Evolutionary conservation across 192 early-diverging fungal species (phyloP).

Genomic region (Obelidium mucronatum): DNA sequence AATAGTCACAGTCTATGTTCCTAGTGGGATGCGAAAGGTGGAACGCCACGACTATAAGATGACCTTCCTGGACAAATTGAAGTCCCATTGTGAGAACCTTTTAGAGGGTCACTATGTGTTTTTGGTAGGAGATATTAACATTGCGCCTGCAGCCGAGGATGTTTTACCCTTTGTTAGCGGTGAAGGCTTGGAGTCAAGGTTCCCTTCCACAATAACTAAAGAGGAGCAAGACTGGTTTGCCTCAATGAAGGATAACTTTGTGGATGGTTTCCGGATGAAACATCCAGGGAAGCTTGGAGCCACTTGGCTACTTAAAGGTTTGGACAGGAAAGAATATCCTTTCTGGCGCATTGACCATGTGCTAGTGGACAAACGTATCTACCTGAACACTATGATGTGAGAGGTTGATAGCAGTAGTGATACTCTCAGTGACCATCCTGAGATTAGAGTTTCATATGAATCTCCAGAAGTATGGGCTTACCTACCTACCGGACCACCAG

Average conservation of each 20-base stretch:
- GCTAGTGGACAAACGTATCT: constrained; percentile 6
- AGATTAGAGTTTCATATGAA: not conserved
- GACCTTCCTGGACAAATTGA: constrained; percentile 7
- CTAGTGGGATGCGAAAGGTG: constrained; percentile 2
- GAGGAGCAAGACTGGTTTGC: not conserved
- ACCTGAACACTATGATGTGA: not conserved
- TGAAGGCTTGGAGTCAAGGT: not conserved
- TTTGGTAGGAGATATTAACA: constrained; percentile 15
- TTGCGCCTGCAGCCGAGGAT: constrained; percentile 1
- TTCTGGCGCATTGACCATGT: constrained; percentile 21
- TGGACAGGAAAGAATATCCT: not conserved
- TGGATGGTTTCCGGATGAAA: constrained; percentile 2
- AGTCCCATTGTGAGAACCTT: not conserved
- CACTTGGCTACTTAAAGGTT: constrained; percentile 1
- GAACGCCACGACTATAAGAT: constrained; percentile 18
- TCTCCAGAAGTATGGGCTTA: not conserved
- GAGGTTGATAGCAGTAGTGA: not conserved
- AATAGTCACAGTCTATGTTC: constrained; percentile 5
- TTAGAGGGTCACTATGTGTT: not conserved
- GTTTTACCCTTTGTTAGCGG: not conserved
- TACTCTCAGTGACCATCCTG: not conserved
- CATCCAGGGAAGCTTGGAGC: not conserved
- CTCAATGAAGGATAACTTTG: not conserved
- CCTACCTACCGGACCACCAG: not conserved
- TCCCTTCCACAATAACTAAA: not conserved